Conservation (phyloP, 306 rosid species). For the Lathyrus tuberosus region DNA sequence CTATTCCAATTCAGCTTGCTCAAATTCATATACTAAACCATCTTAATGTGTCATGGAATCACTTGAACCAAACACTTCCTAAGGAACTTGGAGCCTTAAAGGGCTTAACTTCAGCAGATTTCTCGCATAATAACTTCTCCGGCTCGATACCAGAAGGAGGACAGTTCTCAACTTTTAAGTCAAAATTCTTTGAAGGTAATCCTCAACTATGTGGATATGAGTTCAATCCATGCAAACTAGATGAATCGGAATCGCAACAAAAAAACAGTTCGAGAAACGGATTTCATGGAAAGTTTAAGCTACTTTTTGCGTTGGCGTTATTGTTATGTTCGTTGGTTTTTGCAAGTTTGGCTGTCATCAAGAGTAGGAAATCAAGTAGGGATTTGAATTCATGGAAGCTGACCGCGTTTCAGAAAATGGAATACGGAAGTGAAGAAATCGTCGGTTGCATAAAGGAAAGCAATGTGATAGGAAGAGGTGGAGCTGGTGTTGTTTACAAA, state of each 20-base stretch:
- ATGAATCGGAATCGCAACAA: slow-evolving; percentile 38
- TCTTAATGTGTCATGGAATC: slow-evolving; percentile 81
- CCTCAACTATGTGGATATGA: slow-evolving; percentile 69
- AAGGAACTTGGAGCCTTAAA: slow-evolving; percentile 62
- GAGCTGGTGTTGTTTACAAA: slow-evolving; percentile 76
- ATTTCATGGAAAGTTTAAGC: slow-evolving; percentile 62
- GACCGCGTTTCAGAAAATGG: slow-evolving; percentile 76
- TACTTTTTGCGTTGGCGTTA: slow-evolving; percentile 70
- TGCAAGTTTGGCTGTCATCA: slow-evolving; percentile 61
- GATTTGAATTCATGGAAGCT: slow-evolving; percentile 65
- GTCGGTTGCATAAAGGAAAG: slow-evolving; percentile 67
- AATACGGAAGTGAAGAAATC: slow-evolving; percentile 68
- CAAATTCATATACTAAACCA: slow-evolving; percentile 68
- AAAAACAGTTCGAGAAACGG: slow-evolving; percentile 33
- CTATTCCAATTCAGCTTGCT: slow-evolving; percentile 64
- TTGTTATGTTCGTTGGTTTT: slow-evolving; percentile 70
- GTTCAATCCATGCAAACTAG: slow-evolving; percentile 54
- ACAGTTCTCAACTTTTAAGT: slow-evolving; percentile 62
- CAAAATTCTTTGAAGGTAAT: slow-evolving; percentile 64
- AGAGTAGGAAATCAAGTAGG: slow-evolving; percentile 58
- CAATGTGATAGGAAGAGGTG: slow-evolving; percentile 85
- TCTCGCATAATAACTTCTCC: slow-evolving; percentile 77
- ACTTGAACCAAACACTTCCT: slow-evolving; percentile 64
- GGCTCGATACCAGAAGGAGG: slow-evolving; percentile 75
- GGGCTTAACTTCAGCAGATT: slow-evolving; percentile 78